These are phyloP conservation scores for Calonectria fujianensis DNA, from an alignment of 2,329 filamentous ascomycete genomes.

Conservation along the genomic window DNA sequence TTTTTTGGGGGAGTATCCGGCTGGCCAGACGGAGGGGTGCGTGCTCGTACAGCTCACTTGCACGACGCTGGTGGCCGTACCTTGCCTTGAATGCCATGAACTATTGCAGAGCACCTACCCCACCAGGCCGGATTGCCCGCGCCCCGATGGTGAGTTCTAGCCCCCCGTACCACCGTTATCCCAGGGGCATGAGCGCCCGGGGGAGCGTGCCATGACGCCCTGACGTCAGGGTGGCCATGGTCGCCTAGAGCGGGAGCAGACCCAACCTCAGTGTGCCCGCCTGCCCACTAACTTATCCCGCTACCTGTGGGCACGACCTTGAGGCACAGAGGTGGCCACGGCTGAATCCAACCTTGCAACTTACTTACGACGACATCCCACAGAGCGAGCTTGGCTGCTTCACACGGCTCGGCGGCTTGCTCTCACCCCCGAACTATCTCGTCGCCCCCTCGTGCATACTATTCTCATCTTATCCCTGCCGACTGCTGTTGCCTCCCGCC, in stretches of 20 bases:
- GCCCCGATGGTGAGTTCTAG: neutral
- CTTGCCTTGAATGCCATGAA: slow-evolving; percentile 21
- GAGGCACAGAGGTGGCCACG: neutral
- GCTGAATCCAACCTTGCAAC: slow-evolving; percentile 18
- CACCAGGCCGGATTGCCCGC: slow-evolving; percentile 2
- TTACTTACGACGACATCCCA: slow-evolving; percentile 30
- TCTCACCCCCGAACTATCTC: neutral
- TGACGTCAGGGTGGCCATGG: slow-evolving; percentile 14
- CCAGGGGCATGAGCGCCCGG: slow-evolving; percentile 1
- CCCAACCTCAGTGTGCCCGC: slow-evolving; percentile 18
- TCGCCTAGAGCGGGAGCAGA: slow-evolving; percentile 19
- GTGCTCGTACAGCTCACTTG: neutral
- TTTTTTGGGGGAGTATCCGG: neutral
- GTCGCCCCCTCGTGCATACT: slow-evolving; percentile 4
- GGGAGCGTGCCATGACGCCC: slow-evolving; percentile 21
- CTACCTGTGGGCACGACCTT: slow-evolving; percentile 5
- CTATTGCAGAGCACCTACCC: neutral
- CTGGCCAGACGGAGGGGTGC: neutral
- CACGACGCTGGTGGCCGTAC: neutral
- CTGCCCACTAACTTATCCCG: slow-evolving; percentile 26
- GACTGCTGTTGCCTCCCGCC: neutral
- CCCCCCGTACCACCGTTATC: neutral
- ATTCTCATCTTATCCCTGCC: neutral
- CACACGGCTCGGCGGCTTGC: slow-evolving; percentile 9
- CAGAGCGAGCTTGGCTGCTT: slow-evolving; percentile 3